A percentile compares a stretch with the other conserved stretches of the same genome.
Evolutionary conservation across 345 rosid genomes (phyloP).

Genomic region (Populus nigra): DNA sequence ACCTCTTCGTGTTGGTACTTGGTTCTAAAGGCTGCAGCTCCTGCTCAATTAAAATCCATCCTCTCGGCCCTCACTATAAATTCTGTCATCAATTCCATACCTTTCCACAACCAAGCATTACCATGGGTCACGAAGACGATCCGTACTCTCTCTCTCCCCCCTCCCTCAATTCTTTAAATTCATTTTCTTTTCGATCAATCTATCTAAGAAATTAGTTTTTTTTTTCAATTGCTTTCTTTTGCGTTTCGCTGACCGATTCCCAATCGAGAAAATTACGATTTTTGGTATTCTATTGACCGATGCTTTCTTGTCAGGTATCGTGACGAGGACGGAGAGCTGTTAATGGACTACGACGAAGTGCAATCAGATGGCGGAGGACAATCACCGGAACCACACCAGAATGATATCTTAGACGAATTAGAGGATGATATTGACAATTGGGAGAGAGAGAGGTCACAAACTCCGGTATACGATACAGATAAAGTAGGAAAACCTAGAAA

Average conservation of each 20-base stretch:
- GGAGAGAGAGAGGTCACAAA: conserved; percentile 56
- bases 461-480: conserved; percentile 64
- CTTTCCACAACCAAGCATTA: not conserved
- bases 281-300: not conserved
- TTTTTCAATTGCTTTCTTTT: not conserved
- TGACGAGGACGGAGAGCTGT: conserved; percentile 91
- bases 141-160: conserved; percentile 43
- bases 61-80: not conserved
- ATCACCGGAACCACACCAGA: conserved; percentile 50
- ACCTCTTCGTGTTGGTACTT: too few species aligned
- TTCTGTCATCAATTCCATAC: not conserved
- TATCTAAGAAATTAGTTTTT: not conserved
- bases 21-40: not conserved
- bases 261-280: not conserved
- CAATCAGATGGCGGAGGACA: conserved; percentile 62
- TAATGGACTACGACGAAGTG: conserved; percentile 86
- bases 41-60: not conserved
- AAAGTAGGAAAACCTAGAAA: conserved; percentile 71
- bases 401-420: conserved; percentile 43
- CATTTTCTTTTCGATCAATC: not conserved
- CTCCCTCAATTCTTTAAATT: not conserved
- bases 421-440: conserved; percentile 64
- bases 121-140: conserved; percentile 75
- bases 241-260: not conserved
- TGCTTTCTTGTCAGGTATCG: conserved; percentile 49